Evolutionary conservation across 2,329 filamentous ascomycete genomes (phyloP), one percentile per base, ranked within the genome.

Genomic region (Bipolaris zeicola): DNA sequence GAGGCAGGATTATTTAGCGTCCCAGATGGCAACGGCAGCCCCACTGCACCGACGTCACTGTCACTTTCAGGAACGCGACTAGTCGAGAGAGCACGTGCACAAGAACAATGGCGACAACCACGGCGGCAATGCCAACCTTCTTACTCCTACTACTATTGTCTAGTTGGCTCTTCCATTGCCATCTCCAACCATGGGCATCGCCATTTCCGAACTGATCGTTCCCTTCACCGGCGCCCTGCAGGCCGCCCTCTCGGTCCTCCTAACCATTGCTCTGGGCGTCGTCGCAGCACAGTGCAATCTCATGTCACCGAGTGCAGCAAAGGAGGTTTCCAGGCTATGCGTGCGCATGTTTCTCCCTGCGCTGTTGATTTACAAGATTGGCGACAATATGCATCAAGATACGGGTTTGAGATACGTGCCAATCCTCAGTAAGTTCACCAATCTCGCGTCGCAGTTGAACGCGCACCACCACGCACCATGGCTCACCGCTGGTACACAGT

Each of bases 331-430:
- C 2, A 80, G 79, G 31, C 66, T 81, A 22, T 82, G 81, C 52
- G 82, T 85, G 22, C 78, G 79, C 60, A 68, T 85, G 53, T 83
- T 85, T 52, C 68, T 85, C 24, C 83, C 83, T 2, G 81, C 82
- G 1, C 64, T 86, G 54, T 70, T 85, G 18, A 79, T 85, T 34
- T 77, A 80, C 48, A 83, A 83, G 60, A 76, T 85, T 8, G 83
- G 83, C 3, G 77, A 77, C 6, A 79, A 85, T 63, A 64, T 86
- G 31, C 72, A 81, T 52, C 54, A 76, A 8, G 80, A 79, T 5
- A 83, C 79, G 2, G 80, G 69, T 5, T 53, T 76, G 14, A 78
- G 79, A 59, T 85, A 84, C 71, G 58, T 82, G 4, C 80, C 81
- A 4, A 75, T 83, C 7, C 58, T 83, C 31, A 68, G 81, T 82